Base-by-base conservation (phyloP, 805 yeast genomes). In the Spathaspora girioi region DNA sequence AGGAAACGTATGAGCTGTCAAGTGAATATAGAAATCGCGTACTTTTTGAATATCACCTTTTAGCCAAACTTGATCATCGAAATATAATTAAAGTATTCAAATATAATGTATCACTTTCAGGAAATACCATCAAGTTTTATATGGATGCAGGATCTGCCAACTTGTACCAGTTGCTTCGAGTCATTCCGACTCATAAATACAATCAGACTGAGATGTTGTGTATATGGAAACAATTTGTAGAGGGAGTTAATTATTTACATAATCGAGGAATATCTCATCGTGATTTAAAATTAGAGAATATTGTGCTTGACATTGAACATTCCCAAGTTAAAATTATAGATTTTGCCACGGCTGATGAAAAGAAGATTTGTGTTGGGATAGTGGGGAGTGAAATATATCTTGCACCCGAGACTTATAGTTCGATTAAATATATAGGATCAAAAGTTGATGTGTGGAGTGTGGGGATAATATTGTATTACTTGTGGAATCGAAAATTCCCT, bases 381-480 rank as follows among this genome's bases (percentile, higher is more conserved):
- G 81, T 76, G 2, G 85, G 85, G 0, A 73, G 82, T 0, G 69
- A 65, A 14, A 56, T 59, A 12, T 77, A 70, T 55, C 67, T 68
- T 19, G 80, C 84, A 0, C 84, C 85, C 0, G 85, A 80, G 60
- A 69, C 74, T 15, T 66, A 67, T 32, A 50, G 59, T 7, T 45
- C 44, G 12, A 57, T 79, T 7, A 55, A 55, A 9, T 80, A 80
- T 55, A 68, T 73, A 49, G 78, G 81, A 0, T 62, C 57, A 45
- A 60, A 62, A 19, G 66, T 70, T 10, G 84, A 80, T 54, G 58
- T 78, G 10, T 80, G 85, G 85, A 71, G 82, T 0, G 53, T 78
- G 17, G 84, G 81, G 2, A 66, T 79, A 2, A 61, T 79, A 1
- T 56, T 76, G 15, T 67, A 65, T 49, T 71, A 64, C 49, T 45